A percentile compares a stretch with the other conserved stretches of the same genome.
Conservation (phyloP, 306 rosid species). For the Vigna hirtella region DNA sequence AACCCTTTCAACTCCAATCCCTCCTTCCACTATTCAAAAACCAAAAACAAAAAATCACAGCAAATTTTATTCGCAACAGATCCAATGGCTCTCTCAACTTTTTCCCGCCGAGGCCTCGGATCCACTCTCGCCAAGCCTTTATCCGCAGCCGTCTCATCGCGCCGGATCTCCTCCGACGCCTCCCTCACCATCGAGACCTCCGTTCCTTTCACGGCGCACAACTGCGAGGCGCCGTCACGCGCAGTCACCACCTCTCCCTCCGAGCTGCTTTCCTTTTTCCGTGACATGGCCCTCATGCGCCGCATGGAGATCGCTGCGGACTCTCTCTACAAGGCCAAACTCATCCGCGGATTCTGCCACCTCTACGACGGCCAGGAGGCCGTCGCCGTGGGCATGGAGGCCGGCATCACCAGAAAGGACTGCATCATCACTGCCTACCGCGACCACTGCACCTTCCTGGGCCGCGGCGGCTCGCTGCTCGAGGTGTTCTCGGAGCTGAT, state of each 20-base stretch:
- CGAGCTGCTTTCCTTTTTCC: slow-evolving; percentile 74
- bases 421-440: slow-evolving; percentile 84
- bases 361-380: slow-evolving; percentile 98
- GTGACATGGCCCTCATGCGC: slow-evolving; percentile 81
- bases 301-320: slow-evolving; percentile 97
- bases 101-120: slow-evolving; percentile 38
- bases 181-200: slow-evolving; percentile 75
- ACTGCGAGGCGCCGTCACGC: slow-evolving; percentile 77
- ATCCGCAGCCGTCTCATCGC: slow-evolving; percentile 51
- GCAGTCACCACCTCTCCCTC: slow-evolving; percentile 65
- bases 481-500: slow-evolving; percentile 76
- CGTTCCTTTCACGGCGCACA: slow-evolving; percentile 79
- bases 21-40: too few relatives aligned
- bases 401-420: slow-evolving; percentile 71
- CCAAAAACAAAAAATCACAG: too few relatives aligned
- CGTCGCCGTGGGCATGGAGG: slow-evolving; percentile 88
- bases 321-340: slow-evolving; percentile 93
- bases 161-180: slow-evolving; percentile 53
- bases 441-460: slow-evolving; percentile 81
- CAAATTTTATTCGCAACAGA: neutral
- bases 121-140: slow-evolving; percentile 60
- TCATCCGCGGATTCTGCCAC: slow-evolving; percentile 94
- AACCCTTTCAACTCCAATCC: too few relatives aligned
- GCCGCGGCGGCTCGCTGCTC: slow-evolving; percentile 78
- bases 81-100: slow-evolving; percentile 68